Conservation (phyloP, 2,329 filamentous ascomycete species). For the Graphilbum fragrans region DNA sequence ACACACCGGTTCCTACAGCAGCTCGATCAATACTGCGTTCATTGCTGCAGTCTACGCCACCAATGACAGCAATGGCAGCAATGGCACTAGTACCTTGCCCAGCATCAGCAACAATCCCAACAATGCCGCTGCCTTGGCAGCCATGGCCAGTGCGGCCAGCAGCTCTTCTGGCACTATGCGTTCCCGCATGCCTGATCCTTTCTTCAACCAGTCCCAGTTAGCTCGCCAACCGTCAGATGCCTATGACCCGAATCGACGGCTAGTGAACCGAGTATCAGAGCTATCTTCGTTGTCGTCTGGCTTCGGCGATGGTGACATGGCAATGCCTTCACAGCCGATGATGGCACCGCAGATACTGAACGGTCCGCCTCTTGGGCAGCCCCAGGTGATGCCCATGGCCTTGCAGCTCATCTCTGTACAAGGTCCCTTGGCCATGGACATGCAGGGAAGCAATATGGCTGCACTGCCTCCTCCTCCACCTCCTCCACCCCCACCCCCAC, state of each 20-base stretch:
- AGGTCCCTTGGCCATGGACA: background rate
- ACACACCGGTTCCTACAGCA: background rate
- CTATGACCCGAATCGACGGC: constrained; percentile 21
- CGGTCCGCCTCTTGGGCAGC: too few species aligned
- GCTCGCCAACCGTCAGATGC: constrained; percentile 22
- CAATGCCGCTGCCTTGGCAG: background rate
- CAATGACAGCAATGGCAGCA: background rate
- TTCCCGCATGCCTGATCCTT: constrained; percentile 23
- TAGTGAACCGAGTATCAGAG: constrained; percentile 31
- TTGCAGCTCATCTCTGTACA: background rate
- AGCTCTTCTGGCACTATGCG: constrained; percentile 16
- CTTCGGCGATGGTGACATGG: constrained; percentile 44
- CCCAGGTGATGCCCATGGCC: background rate
- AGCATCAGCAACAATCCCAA: background rate
- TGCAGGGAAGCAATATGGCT: background rate
- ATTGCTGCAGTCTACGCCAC: background rate
- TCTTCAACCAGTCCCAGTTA: constrained; percentile 26
- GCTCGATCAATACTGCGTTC: background rate
- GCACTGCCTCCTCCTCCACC: background rate
- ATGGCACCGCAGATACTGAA: constrained; percentile 3
- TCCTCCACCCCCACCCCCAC: background rate
- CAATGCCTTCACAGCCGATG: constrained; percentile 15
- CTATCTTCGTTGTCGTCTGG: constrained; percentile 52
- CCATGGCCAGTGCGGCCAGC: background rate
- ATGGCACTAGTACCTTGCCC: background rate